phyloP scores from a whole-genome alignment of 371 early-diverging fungal species.

The Mucor racemosus region DNA sequence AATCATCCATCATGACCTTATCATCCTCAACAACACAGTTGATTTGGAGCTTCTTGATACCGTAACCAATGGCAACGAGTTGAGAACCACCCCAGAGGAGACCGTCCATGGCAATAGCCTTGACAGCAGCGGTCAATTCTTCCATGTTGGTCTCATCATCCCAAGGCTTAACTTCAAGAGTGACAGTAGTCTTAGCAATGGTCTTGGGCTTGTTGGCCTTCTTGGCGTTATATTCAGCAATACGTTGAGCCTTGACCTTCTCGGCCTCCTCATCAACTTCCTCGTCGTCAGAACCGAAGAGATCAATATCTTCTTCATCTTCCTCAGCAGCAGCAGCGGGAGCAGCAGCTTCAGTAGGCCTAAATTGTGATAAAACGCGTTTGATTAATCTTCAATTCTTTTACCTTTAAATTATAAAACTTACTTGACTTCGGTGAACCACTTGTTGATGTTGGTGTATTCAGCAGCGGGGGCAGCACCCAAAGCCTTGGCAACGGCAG shows the following conservation, averaged over 20 bases:
- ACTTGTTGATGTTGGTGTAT: constrained; percentile 91
- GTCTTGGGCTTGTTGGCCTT: constrained; percentile 93
- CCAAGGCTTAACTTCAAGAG: constrained; percentile 97
- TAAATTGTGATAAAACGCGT: neutral
- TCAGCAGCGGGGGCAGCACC: constrained; percentile 77
- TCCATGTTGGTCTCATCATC: constrained; percentile 94
- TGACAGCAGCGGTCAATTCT: constrained; percentile 76
- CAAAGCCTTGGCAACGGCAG: constrained; percentile 83
- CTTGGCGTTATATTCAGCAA: constrained; percentile 92
- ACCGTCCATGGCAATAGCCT: constrained; percentile 85
- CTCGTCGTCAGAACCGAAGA: constrained; percentile 93
- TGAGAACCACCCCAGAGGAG: constrained; percentile 87
- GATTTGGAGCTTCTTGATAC: constrained; percentile 90
- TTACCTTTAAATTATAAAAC: constrained; percentile 6
- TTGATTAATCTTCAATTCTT: constrained; percentile 15
- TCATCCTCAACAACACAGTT: constrained; percentile 93
- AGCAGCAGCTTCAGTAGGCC: constrained; percentile 9
- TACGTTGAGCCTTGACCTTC: constrained; percentile 83
- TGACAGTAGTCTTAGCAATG: constrained; percentile 91
- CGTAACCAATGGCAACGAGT: constrained; percentile 86
- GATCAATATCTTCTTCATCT: constrained; percentile 85
- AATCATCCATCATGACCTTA: constrained; percentile 76
- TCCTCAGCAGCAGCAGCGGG: constrained; percentile 45
- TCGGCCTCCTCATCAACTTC: constrained; percentile 90
- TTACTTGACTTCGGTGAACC: constrained; percentile 80